A percentile compares a stretch with the other conserved stretches of the same genome.
phyloP scores from a whole-genome alignment of 176 grass and related monocot species.

The Oryza brachyantha region DNA sequence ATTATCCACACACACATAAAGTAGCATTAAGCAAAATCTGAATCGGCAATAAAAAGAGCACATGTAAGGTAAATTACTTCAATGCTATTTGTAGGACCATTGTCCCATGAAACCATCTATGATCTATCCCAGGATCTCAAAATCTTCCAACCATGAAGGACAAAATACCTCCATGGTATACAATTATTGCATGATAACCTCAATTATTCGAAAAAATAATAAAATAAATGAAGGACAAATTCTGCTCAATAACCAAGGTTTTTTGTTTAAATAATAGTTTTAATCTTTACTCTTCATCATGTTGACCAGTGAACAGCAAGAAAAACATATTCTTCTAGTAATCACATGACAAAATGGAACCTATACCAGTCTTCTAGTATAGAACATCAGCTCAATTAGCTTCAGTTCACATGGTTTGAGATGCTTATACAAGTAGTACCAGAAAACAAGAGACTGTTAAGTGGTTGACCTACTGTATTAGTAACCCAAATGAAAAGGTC shows the following conservation, averaged over 20 bases:
- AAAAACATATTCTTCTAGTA: not conserved
- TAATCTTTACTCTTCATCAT: too few species aligned
- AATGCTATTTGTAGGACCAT: not conserved
- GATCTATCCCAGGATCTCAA: conserved; percentile 6
- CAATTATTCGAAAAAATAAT: not conserved
- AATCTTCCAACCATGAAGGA: not conserved
- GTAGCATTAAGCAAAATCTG: conserved; percentile 37
- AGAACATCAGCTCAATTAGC: not conserved
- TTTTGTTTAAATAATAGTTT: too few species aligned
- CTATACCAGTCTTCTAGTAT: not conserved
- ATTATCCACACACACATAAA: conserved; percentile 31
- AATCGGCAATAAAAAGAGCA: conserved; percentile 9
- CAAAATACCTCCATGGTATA: not conserved
- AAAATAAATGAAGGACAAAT: not conserved
- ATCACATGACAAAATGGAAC: not conserved
- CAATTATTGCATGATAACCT: not conserved
- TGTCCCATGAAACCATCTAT: not conserved
- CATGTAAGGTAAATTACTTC: conserved; percentile 20
- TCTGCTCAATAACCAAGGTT: not conserved
- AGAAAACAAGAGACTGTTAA: not conserved
- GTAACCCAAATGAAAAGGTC: not conserved
- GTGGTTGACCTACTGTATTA: not conserved
- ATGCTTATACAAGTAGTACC: not conserved
- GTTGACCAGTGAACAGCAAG: not conserved
- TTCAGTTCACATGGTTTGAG: not conserved